Evolutionary conservation across 2,329 filamentous ascomycete genomes (phyloP).

Genomic region (Boeremia exigua): DNA sequence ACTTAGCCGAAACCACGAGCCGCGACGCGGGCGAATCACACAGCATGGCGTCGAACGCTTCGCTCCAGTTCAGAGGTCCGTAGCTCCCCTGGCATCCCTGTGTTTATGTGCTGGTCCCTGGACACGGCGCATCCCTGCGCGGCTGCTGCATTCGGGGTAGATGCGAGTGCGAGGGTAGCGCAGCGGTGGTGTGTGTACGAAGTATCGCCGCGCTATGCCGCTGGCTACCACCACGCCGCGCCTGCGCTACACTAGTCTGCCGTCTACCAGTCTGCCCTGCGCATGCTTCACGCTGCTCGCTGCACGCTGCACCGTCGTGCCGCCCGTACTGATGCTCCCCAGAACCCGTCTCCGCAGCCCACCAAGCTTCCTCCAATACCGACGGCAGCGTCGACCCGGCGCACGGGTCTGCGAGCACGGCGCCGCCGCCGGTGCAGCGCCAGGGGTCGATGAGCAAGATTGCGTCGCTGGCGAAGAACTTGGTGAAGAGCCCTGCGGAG

Average conservation of each 20-base stretch:
- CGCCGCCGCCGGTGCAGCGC: slow-evolving; percentile 2
- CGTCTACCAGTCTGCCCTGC: not conserved
- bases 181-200: not conserved
- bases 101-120: no score
- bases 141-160: not conserved
- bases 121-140: not conserved
- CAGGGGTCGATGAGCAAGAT: slow-evolving; percentile 11
- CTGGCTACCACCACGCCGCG: no score
- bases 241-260: slow-evolving; percentile 6
- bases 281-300: not conserved
- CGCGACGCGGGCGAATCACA: not conserved
- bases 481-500: slow-evolving; percentile 13
- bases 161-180: not conserved
- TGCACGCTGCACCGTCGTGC: not conserved
- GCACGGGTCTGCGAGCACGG: not conserved
- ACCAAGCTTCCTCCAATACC: slow-evolving; percentile 1
- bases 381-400: slow-evolving; percentile 1
- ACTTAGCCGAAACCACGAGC: not conserved
- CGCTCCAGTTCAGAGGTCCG: slow-evolving; percentile 12
- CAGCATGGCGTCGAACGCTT: slow-evolving; percentile 2
- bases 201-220: no score
- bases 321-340: not conserved
- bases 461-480: slow-evolving; percentile 3
- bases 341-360: slow-evolving; percentile 3
- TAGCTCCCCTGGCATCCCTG: not conserved